Evolutionary conservation across 352 stramenopile species (phyloP).

Genomic region (Pythium sukuiense): DNA sequence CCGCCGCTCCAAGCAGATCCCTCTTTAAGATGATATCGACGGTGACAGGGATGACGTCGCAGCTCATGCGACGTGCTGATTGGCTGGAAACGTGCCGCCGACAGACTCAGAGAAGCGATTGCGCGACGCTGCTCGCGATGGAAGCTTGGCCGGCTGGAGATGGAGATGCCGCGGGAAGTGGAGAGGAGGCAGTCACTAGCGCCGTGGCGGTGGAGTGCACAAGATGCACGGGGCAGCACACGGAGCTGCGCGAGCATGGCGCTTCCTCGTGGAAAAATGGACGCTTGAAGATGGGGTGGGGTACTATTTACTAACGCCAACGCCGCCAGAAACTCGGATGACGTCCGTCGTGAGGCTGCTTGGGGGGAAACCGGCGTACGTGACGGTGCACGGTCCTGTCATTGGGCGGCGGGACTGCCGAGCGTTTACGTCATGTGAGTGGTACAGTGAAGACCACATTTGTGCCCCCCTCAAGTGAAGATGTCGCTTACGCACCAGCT

Average conservation of each 20-base stretch:
- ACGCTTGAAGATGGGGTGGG: not conserved
- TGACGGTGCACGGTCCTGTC: conserved; percentile 3
- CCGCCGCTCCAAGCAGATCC: conserved; percentile 13
- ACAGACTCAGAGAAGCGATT: conserved; percentile 23
- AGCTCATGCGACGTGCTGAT: conserved; percentile 17
- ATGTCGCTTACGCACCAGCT: conserved; percentile 1
- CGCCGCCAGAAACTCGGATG: not conserved
- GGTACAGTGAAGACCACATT: not conserved
- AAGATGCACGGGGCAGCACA: too few species aligned
- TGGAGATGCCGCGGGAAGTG: not conserved
- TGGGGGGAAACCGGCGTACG: not conserved
- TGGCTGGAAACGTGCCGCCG: conserved; percentile 16
- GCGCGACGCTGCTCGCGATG: not conserved
- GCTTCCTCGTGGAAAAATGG: not conserved
- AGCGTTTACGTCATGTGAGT: not conserved
- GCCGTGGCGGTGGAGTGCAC: too few species aligned
- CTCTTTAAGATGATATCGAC: conserved; percentile 15
- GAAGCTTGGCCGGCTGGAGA: not conserved
- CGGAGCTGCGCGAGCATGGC: too few species aligned
- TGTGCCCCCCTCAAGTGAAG: not conserved
- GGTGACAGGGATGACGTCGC: conserved; percentile 30
- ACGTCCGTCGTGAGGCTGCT: not conserved
- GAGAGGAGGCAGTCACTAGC: too few species aligned
- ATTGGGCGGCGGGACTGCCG: not conserved
- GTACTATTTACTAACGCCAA: not conserved